Conservation (phyloP, 1,284 basidiomycete genomes). For the Sanguinoderma infundibulare region DNA sequence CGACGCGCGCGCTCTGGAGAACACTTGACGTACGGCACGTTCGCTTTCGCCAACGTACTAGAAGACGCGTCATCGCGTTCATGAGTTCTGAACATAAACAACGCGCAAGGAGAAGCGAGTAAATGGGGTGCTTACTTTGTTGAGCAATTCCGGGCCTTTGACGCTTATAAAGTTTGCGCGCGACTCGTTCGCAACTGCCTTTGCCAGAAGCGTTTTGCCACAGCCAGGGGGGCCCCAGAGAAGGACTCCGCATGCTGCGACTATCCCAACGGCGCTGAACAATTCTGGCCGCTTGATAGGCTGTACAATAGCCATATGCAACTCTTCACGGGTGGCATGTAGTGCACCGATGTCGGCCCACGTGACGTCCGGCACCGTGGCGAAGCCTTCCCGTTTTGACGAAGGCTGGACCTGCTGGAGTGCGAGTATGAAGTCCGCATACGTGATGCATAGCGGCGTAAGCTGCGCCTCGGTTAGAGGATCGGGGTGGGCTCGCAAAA, state of each 20-base stretch:
- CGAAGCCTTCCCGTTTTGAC: slow-evolving; percentile 96
- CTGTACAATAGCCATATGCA: slow-evolving; percentile 97
- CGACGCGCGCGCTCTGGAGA: slow-evolving; percentile 85
- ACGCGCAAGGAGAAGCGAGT: slow-evolving; percentile 10
- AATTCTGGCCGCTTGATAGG: slow-evolving; percentile 91
- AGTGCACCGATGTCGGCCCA: slow-evolving; percentile 98
- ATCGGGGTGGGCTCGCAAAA: slow-evolving; percentile 84
- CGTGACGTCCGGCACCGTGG: slow-evolving; percentile 94
- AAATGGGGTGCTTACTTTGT: slow-evolving; percentile 71
- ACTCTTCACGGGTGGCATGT: slow-evolving; percentile 83
- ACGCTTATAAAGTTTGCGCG: slow-evolving; percentile 97
- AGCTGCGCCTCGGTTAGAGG: slow-evolving; percentile 83
- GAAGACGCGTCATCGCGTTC: neutral
- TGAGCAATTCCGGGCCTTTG: slow-evolving; percentile 95
- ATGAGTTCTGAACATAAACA: neutral
- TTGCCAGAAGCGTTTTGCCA: slow-evolving; percentile 94
- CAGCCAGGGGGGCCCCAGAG: slow-evolving; percentile 99
- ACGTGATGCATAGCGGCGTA: slow-evolving; percentile 78
- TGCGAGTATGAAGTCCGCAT: slow-evolving; percentile 80
- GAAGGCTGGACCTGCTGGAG: slow-evolving; percentile 92
- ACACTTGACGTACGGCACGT: slow-evolving; percentile 92
- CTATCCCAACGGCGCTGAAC: slow-evolving; percentile 87
- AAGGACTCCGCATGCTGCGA: slow-evolving; percentile 88
- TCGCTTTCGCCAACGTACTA: slow-evolving; percentile 99
- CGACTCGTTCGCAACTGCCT: slow-evolving; percentile 96